Base-by-base conservation (phyloP, 116 monocot genomes). In the Cymodocea nodosa region DNA sequence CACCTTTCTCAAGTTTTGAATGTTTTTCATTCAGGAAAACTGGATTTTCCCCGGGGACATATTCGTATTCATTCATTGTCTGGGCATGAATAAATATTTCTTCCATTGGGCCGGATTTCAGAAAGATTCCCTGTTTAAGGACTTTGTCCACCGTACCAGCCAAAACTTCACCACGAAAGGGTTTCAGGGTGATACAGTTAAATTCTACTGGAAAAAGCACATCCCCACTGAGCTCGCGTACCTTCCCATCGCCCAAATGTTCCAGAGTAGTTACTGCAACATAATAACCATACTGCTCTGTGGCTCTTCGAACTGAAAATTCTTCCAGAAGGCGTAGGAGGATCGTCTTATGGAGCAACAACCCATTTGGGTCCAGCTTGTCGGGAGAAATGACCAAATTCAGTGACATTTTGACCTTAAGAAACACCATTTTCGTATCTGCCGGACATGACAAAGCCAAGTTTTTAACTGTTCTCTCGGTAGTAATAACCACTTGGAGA, bases 181-280 rank as follows among this genome's bases (percentile, higher is more conserved):
- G 89, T 67, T 93, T 89, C 60, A 75, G 72, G 23, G 83, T 83
- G 59, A 89, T 63, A 57, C 85, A 89, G 10, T 39, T 79, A 83
- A 89, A 85, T 1, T 35, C 76, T 7, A 89, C 85, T 2, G 86
- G 89, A 71, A 93, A 93, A 9, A 89, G 65, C 30, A 88, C 86
- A 35, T 84, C 81, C 2, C 93, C 86, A 0, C 77, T 79, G 6
- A 81, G 56, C 39, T 81, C 76, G 4, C 79, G 68, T 9, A 86
- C 76, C 48, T 74, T 79, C 2, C 93, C 93, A 54, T 86, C 80
- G 0, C 82, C 86, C 23, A 93, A 63, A 0, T 62, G 60, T 13
- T 75, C 82, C 40, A 93, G n/a, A 5, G 70, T 23, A 5, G 78
- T 86, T 3, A 89, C 78, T 17, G 84, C 93, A 37, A 86, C 56